phyloP scores from a whole-genome alignment of 2,329 filamentous ascomycete species.

The Sporothrix brunneoviolacea region DNA sequence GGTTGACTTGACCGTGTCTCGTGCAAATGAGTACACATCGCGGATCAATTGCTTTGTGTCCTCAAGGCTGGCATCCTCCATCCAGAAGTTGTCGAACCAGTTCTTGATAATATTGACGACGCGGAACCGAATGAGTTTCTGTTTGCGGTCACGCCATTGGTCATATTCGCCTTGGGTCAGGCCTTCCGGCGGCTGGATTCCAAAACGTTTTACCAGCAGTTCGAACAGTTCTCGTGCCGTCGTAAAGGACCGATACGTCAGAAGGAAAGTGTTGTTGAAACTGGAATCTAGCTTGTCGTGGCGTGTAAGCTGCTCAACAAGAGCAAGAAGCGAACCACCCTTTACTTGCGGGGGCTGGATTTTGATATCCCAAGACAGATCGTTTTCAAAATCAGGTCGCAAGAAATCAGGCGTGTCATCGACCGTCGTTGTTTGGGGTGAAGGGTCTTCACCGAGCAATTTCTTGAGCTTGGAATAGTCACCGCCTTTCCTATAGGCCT shows the following conservation, averaged over 20 bases:
- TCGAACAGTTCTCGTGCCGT: conserved; percentile 86
- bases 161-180: conserved; percentile 71
- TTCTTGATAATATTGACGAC: conserved; percentile 97
- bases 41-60: conserved; percentile 79
- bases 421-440: conserved; percentile 40
- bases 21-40: conserved; percentile 83
- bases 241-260: conserved; percentile 95
- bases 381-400: conserved; percentile 77
- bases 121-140: conserved; percentile 90
- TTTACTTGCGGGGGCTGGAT: conserved; percentile 68
- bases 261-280: conserved; percentile 95
- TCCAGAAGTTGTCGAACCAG: conserved; percentile 99
- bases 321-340: conserved; percentile 78
- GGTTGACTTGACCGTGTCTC: conserved; percentile 85
- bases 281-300: conserved; percentile 92
- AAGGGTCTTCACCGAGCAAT: conserved; percentile 59
- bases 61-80: conserved; percentile 77
- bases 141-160: conserved; percentile 85
- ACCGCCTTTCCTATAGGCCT: conserved; percentile 51
- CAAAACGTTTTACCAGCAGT: conserved; percentile 83
- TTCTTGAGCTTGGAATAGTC: conserved; percentile 59
- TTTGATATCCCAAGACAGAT: conserved; percentile 86
- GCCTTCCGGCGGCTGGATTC: conserved; percentile 82
- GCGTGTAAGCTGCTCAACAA: conserved; percentile 91
- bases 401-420: conserved; percentile 82